Evolutionary conservation across 176 grass and related monocot species (phyloP), one percentile per base, ranked within the genome.

Genomic region (Miscanthus lutarioriparius): DNA sequence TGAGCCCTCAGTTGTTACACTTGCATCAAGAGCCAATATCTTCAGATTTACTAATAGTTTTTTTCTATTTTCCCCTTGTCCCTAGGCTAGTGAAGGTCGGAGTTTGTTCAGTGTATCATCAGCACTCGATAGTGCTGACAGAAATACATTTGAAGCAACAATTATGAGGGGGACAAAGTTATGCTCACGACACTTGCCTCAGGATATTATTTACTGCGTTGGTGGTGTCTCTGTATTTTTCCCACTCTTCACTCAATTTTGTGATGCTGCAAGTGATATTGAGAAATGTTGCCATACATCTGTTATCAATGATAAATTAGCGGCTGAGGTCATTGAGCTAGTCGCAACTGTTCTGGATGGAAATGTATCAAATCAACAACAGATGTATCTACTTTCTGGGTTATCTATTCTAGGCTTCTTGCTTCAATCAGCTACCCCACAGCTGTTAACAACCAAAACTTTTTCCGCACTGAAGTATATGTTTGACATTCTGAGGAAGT

Each of bases 121-220:
- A 80, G 72, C 84, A 74, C 75, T 85, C 37, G 93, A 98, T 66
- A 83, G 41, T 83, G 77, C 78, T 67, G 94, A 98, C 80, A 98
- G 91, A 77, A 90, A 78, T 82, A 86, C 71, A 69, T 87, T 95
- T 84, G 78, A 93, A 83, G 96, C 96, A 59, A 91, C 81, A 81
- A 87, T 93, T 77, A 93, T 94, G 85, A 67, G 85, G 43, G 96
- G 96, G n/a, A 98, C 96, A 68, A 98, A 95, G 61, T 82, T 98
- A 85, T 98, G 93, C 49, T 95, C 96, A 20, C 77, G 93, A 6
- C 89, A 87, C 64, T 88, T 98, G 75, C 83, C 93, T 75, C 93
- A 98, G 79, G 96, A 98, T 26, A 98, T 98, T 67, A 95, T 98
- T 80, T 98, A 98, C 54, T 98, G 96, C 85, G 96, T 98, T 81